Conservation (phyloP, 352 stramenopile species). For the Phytophthora podocarpi region DNA sequence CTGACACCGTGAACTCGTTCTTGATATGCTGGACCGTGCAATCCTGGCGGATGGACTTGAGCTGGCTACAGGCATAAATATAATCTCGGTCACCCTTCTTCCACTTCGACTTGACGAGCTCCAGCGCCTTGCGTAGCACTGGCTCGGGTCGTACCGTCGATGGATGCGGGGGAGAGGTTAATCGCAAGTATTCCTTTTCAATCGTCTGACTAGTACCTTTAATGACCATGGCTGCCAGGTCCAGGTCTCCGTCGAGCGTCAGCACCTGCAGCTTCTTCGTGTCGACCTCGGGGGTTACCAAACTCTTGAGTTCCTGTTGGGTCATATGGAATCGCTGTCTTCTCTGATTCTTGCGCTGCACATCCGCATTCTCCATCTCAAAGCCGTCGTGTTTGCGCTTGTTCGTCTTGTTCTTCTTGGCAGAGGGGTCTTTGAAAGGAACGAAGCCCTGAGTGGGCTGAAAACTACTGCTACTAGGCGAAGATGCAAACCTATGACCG, state of each 20-base stretch:
- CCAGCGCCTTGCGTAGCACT: slow-evolving; percentile 90
- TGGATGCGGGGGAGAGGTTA: slow-evolving; percentile 95
- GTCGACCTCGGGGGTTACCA: slow-evolving; percentile 72
- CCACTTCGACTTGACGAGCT: slow-evolving; percentile 90
- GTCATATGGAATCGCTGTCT: slow-evolving; percentile 80
- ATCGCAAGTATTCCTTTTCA: slow-evolving; percentile 98
- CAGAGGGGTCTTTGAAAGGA: slow-evolving; percentile 45
- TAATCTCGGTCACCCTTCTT: slow-evolving; percentile 89
- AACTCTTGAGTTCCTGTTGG: slow-evolving; percentile 61
- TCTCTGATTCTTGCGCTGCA: slow-evolving; percentile 77
- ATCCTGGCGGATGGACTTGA: slow-evolving; percentile 99
- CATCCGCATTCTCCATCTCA: slow-evolving; percentile 44
- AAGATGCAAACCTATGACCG: slow-evolving; percentile 23
- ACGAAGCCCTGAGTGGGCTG: slow-evolving; percentile 45
- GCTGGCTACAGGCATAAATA: slow-evolving; percentile 96
- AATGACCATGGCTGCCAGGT: slow-evolving; percentile 90
- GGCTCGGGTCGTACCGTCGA: slow-evolving; percentile 94
- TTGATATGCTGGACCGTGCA: slow-evolving; percentile 97
- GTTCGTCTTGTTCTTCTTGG: slow-evolving; percentile 65
- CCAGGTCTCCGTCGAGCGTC: slow-evolving; percentile 77
- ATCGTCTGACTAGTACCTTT: slow-evolving; percentile 94
- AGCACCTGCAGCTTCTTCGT: slow-evolving; percentile 77
- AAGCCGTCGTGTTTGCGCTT: slow-evolving; percentile 73
- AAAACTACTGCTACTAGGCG: slow-evolving; percentile 33
- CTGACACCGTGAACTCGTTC: slow-evolving; percentile 96